Percentiles rank a stretch among this genome's conserved stretches.
These are phyloP conservation scores for Papiliotrema terrestris DNA, from an alignment of 1,284 basidiomycete species.

Conservation along the genomic window DNA sequence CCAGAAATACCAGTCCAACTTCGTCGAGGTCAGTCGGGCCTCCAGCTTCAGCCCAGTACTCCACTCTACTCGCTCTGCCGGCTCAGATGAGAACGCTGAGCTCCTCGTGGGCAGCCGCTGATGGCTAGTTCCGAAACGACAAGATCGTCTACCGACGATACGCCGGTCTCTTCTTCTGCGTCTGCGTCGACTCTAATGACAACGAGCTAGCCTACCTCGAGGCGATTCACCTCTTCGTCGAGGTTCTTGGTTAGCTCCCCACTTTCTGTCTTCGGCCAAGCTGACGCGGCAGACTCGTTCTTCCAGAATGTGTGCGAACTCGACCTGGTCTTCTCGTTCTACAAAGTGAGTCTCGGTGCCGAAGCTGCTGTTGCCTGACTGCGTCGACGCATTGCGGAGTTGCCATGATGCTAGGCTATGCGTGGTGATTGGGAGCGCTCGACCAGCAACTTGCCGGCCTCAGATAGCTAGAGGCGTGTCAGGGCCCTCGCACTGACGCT, in stretches of 20 bases:
- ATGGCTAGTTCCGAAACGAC: conserved; percentile 79
- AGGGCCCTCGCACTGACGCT: not conserved
- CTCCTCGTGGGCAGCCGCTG: not conserved
- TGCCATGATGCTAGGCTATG: too few species aligned
- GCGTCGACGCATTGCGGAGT: too few species aligned
- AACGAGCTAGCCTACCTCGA: conserved; percentile 97
- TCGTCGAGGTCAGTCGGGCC: conserved; percentile 77
- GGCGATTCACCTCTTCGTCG: conserved; percentile 96
- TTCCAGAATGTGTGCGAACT: conserved; percentile 98
- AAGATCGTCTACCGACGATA: conserved; percentile 94
- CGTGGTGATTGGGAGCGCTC: too few species aligned
- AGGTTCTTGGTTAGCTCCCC: conserved; percentile 75
- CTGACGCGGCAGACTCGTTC: conserved; percentile 68
- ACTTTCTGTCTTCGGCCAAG: not conserved
- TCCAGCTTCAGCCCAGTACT: not conserved
- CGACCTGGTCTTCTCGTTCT: conserved; percentile 96
- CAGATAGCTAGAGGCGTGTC: too few species aligned
- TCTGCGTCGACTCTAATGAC: conserved; percentile 96
- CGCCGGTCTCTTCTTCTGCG: conserved; percentile 95
- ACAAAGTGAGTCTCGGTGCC: conserved; percentile 63
- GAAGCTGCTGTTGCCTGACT: too few species aligned
- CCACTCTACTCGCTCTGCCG: not conserved
- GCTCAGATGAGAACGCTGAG: not conserved
- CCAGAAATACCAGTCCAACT: conserved; percentile 98
- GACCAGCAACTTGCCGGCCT: too few species aligned